These are phyloP conservation scores for Euphrasia arctica DNA, from an alignment of 305 asterid species.

Conservation along the genomic window DNA sequence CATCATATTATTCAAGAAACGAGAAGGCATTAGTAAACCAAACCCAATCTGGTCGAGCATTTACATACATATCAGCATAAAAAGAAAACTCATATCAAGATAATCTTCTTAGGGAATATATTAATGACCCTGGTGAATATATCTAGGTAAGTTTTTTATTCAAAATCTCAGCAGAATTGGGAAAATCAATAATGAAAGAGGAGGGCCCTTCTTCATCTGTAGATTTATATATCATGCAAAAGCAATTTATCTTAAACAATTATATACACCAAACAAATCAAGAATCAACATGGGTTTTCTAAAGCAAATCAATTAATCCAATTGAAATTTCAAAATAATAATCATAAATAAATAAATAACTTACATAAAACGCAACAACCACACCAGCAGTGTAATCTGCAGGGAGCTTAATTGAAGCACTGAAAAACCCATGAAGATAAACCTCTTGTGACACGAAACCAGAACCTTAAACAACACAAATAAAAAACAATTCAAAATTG, in stretches of 20 bases:
- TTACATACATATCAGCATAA: background rate
- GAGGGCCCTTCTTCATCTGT: background rate
- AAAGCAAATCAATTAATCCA: conserved; percentile 2
- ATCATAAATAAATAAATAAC: conserved; percentile 22
- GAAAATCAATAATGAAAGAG: background rate
- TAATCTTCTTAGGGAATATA: background rate
- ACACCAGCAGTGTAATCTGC: conserved; percentile 93
- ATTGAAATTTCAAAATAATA: background rate
- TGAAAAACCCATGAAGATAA: conserved; percentile 75
- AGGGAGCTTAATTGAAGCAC: conserved; percentile 88
- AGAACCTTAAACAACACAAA: conserved; percentile 47
- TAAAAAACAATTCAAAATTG: background rate
- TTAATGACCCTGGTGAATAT: background rate
- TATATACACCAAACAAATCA: background rate
- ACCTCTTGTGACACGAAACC: conserved; percentile 89
- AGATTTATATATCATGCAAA: background rate
- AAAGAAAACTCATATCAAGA: conserved; percentile 9
- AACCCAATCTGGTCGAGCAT: conserved; percentile 15
- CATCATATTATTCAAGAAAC: conserved; percentile 21
- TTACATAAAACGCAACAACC: conserved; percentile 89
- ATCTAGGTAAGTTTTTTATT: background rate
- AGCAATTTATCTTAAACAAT: background rate
- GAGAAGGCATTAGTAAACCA: conserved; percentile 18
- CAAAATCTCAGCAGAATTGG: conserved; percentile 6
- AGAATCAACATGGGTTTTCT: conserved; percentile 8